These are phyloP conservation scores for Lenwebbia sp. DNA, from an alignment of 345 rosid genomes.

Conservation along the genomic window DNA sequence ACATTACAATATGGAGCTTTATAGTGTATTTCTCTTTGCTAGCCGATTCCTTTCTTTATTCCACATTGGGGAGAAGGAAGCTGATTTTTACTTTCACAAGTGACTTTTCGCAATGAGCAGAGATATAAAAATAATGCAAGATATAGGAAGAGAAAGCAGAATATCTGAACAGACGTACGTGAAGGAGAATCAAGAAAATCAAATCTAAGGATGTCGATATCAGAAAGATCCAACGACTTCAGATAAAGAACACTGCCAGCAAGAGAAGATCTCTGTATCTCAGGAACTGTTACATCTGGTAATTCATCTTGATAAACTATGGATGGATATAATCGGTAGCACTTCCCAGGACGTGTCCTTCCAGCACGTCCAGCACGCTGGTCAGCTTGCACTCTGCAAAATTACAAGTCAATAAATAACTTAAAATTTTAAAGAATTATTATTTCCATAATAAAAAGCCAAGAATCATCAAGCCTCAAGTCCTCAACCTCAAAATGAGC, in stretches of 20 bases:
- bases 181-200: slow-evolving; percentile 97
- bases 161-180: slow-evolving; percentile 24
- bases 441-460: background rate
- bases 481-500: background rate
- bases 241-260: slow-evolving; percentile 90
- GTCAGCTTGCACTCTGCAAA: slow-evolving; percentile 89
- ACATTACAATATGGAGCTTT: background rate
- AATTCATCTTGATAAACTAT: slow-evolving; percentile 67
- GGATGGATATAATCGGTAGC: slow-evolving; percentile 82
- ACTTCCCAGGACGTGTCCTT: slow-evolving; percentile 94
- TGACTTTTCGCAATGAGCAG: background rate
- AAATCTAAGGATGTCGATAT: slow-evolving; percentile 81
- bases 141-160: background rate
- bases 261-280: slow-evolving; percentile 94
- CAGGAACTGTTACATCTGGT: slow-evolving; percentile 87
- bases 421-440: background rate
- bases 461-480: background rate
- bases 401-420: background rate
- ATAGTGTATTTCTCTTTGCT: background rate
- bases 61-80: background rate
- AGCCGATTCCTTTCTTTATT: background rate
- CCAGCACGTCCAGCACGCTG: slow-evolving; percentile 99
- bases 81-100: background rate
- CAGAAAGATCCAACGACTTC: slow-evolving; percentile 89
- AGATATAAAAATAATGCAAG: background rate